Evolutionary conservation across 2,329 filamentous ascomycete species (phyloP), one percentile per base, ranked within the genome.

Genomic region (Ramularia collo-cygni): DNA sequence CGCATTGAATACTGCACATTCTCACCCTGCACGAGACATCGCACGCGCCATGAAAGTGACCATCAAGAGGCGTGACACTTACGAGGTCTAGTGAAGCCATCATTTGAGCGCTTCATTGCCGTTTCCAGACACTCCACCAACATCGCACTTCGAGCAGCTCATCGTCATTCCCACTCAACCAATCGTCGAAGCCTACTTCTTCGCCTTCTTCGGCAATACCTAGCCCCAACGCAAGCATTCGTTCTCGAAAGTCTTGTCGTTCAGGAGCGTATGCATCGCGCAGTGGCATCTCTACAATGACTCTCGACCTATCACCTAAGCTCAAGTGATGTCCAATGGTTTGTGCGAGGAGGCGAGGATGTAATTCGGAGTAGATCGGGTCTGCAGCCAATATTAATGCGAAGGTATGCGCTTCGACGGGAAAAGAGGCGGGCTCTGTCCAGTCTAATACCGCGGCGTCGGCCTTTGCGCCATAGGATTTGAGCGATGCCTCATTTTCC

Each of bases 311-410:
- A 0, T 61, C 40, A 3, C 68, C 69, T 10, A 68, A 63, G 7
- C 72, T 72, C 8, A 95, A 69, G 64, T 88, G 86, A 28, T 73
- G 65, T 8, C 71, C 64, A 31, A 96, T 79, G 10, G 85, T 81
- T 10, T 78, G 70, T 0, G 81, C 79, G 15, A 96, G 73, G 55
- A 92, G 76, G 3, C 62, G 64, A 0, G 90, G 87, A 57, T 96
- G 92, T 3, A 84, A 75, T 35, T 88, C 75, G 32, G 89, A 87
- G 63, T 96, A 96, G 14, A 98, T 68, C 0, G 86, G 77, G 61
- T 98, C 92, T 2, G 90, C 87, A 2, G 79, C 86, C 2, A 98
- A 71, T 30, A 96, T 78, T 39, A 95, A 67, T 9, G 62, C 58
- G 47, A 71, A 71, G 12, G 53, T 60, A n/a, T 55, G 44, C 18